phyloP scores from a whole-genome alignment of 2,329 filamentous ascomycete genomes.

The Penicillium sp. region DNA sequence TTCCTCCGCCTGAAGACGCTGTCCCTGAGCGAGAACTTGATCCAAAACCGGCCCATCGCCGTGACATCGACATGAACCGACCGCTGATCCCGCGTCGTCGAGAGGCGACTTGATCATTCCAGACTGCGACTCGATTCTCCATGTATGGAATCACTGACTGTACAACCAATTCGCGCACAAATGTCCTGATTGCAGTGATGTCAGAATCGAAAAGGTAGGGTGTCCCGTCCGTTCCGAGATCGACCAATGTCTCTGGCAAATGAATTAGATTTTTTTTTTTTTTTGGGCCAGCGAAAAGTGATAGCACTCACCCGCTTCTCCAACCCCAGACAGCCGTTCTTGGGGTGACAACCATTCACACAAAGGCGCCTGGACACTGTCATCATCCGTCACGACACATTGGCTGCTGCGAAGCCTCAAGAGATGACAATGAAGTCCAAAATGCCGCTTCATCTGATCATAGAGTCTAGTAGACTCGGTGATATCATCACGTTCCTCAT shows the following conservation, averaged over 20 bases:
- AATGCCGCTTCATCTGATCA: constrained; percentile 98
- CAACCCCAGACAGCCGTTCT: constrained; percentile 74
- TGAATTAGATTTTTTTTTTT: not conserved
- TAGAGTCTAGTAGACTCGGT: constrained; percentile 82
- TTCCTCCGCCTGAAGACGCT: constrained; percentile 39
- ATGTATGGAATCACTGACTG: constrained; percentile 94
- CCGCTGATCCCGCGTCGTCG: constrained; percentile 81
- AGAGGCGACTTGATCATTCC: constrained; percentile 97
- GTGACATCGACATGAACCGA: constrained; percentile 88
- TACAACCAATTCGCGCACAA: constrained; percentile 89
- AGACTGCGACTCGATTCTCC: constrained; percentile 83
- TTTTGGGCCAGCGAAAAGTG: not conserved
- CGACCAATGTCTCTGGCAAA: constrained; percentile 38
- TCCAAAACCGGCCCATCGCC: constrained; percentile 81
- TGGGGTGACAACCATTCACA: constrained; percentile 84
- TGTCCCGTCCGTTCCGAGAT: constrained; percentile 60
- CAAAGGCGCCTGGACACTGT: constrained; percentile 72
- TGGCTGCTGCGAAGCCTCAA: constrained; percentile 77
- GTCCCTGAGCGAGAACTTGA: constrained; percentile 56
- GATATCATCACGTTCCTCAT: constrained; percentile 93
- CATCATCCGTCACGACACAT: constrained; percentile 84
- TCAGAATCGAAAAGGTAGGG: constrained; percentile 89
- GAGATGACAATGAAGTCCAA: constrained; percentile 91
- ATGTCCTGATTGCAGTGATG: constrained; percentile 75
- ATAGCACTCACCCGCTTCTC: constrained; percentile 49